phyloP scores from a whole-genome alignment of 1,284 basidiomycete genomes.

The Caloboletus firmus region DNA sequence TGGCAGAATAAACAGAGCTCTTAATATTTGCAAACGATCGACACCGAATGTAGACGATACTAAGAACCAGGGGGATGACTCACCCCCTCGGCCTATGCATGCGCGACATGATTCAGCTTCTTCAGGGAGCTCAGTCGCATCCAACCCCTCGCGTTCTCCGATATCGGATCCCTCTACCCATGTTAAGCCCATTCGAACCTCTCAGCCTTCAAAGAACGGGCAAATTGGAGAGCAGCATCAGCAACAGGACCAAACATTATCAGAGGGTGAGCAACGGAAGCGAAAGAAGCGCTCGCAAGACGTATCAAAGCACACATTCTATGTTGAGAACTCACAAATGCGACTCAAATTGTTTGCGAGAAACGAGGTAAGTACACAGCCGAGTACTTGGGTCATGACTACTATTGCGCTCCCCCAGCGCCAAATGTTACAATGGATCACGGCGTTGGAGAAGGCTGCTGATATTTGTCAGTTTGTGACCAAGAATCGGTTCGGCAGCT shows the following conservation, averaged over 20 bases:
- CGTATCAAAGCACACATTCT: conserved; percentile 92
- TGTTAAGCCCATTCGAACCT: conserved; percentile 48
- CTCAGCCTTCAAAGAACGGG: conserved; percentile 20
- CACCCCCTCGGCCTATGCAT: conserved; percentile 10
- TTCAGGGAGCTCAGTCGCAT: conserved; percentile 37
- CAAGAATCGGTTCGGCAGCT: conserved; percentile 88
- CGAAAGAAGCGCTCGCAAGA: conserved; percentile 50
- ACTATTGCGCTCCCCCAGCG: conserved; percentile 47
- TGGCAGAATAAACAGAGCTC: conserved; percentile 47
- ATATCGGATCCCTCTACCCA: conserved; percentile 79
- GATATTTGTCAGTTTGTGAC: conserved; percentile 78
- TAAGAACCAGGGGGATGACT: conserved; percentile 4
- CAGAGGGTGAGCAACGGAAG: conserved; percentile 40
- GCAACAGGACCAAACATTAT: conserved; percentile 21
- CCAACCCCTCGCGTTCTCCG: conserved; percentile 45
- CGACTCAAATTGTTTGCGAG: conserved; percentile 85
- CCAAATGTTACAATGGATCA: conserved; percentile 98
- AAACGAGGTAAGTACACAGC: conserved; percentile 62
- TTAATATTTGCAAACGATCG: conserved; percentile 35
- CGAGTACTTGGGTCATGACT: background rate
- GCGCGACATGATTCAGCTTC: conserved; percentile 25
- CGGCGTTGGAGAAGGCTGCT: conserved; percentile 84
- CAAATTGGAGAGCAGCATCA: conserved; percentile 24
- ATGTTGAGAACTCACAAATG: conserved; percentile 89
- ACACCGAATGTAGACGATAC: conserved; percentile 5